A percentile compares a stretch with the other conserved stretches of the same genome.
Conservation (phyloP, 2,329 filamentous ascomycete genomes). For the Metarhizium brunneum region DNA sequence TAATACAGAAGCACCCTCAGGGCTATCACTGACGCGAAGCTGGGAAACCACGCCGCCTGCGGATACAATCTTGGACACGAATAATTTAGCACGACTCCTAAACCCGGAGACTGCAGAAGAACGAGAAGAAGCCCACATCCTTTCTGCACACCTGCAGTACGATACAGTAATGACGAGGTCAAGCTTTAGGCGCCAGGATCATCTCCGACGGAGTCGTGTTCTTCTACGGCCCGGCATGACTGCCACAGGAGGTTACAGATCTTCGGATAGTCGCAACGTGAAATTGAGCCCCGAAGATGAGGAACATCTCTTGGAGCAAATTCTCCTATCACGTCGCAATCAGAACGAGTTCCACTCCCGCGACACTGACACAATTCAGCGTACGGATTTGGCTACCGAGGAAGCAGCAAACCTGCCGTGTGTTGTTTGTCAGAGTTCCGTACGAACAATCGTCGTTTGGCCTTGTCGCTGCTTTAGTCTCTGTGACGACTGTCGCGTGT, state of each 20-base stretch:
- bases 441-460: conserved; percentile 88
- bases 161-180: conserved; percentile 72
- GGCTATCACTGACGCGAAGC: conserved; percentile 37
- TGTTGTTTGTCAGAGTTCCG: conserved; percentile 83
- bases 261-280: conserved; percentile 12
- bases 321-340: conserved; percentile 44
- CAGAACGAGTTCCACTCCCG: not conserved
- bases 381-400: conserved; percentile 43
- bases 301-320: conserved; percentile 49
- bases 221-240: conserved; percentile 23
- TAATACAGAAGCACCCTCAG: conserved; percentile 65
- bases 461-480: conserved; percentile 90
- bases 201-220: conserved; percentile 61
- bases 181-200: conserved; percentile 58
- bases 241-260: conserved; percentile 9
- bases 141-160: conserved; percentile 70
- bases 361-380: not conserved
- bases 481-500: conserved; percentile 91
- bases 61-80: conserved; percentile 55
- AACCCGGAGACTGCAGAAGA: conserved; percentile 72
- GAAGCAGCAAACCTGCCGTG: conserved; percentile 70
- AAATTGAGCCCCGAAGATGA: conserved; percentile 50
- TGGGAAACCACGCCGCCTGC: conserved; percentile 48
- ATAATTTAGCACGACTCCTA: conserved; percentile 69
- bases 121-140: conserved; percentile 67